These are phyloP conservation scores for Ustilago shanxiensis DNA, from an alignment of 1,284 basidiomycete genomes.

Conservation along the genomic window DNA sequence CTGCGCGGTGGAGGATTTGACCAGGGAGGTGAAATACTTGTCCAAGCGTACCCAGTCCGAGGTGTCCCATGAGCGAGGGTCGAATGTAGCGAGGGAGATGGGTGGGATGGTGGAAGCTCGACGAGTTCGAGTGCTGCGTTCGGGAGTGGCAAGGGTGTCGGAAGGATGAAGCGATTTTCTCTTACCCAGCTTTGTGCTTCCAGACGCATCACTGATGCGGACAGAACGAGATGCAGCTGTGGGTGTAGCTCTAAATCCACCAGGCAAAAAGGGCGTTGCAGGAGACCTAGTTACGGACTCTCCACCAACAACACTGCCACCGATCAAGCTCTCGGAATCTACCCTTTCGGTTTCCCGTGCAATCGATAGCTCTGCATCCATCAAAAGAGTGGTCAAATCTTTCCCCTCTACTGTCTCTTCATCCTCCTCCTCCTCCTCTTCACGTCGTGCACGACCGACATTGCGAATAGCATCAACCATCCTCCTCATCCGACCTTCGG, in stretches of 20 bases:
- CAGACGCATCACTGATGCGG: background rate
- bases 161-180: background rate
- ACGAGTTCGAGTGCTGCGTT: conserved; percentile 9
- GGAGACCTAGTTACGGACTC: conserved; percentile 10
- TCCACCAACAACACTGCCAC: conserved; percentile 14
- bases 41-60: conserved; percentile 44
- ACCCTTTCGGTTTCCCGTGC: conserved; percentile 28
- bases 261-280: conserved; percentile 44
- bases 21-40: conserved; percentile 37
- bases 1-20: conserved; percentile 17
- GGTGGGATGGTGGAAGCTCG: conserved; percentile 8
- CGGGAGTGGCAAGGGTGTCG: conserved; percentile 1
- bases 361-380: conserved; percentile 44
- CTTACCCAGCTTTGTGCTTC: background rate
- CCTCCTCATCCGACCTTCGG: conserved; percentile 27
- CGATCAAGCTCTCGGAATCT: conserved; percentile 29
- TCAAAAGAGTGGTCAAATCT: conserved; percentile 43
- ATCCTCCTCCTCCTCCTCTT: conserved; percentile 12
- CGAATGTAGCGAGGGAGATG: conserved; percentile 1
- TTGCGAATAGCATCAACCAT: conserved; percentile 39
- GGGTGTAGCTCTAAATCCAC: conserved; percentile 42
- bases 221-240: background rate
- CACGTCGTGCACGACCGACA: conserved; percentile 9
- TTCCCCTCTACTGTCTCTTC: background rate
- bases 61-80: conserved; percentile 31